phyloP scores from a whole-genome alignment of 495 filamentous ascomycete species.

The Cairneyella variabilis region DNA sequence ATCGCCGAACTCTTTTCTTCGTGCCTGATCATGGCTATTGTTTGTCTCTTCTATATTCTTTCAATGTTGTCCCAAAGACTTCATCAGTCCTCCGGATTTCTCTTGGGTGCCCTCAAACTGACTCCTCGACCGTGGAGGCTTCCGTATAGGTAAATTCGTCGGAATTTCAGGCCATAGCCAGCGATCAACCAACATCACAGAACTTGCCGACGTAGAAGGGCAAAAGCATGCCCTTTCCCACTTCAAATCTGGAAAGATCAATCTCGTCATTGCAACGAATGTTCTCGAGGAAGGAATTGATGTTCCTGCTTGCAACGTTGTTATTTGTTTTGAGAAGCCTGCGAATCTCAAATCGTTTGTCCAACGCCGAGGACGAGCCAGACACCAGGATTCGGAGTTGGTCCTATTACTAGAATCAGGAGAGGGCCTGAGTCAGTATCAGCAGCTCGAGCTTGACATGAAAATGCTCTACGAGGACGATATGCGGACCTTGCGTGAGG shows the following conservation, averaged over 20 bases:
- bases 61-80: too few species aligned
- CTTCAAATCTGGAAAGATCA: slow-evolving; percentile 65
- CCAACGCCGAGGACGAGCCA: slow-evolving; percentile 80
- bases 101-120: too few species aligned
- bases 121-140: slow-evolving; percentile 30
- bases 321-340: slow-evolving; percentile 81
- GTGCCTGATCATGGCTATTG: too few species aligned
- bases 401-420: slow-evolving; percentile 53
- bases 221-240: slow-evolving; percentile 60
- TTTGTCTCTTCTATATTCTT: too few species aligned
- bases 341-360: slow-evolving; percentile 80
- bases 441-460: slow-evolving; percentile 67
- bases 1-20: too few species aligned
- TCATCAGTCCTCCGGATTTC: too few species aligned
- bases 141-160: slow-evolving; percentile 63
- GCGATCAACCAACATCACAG: slow-evolving; percentile 51
- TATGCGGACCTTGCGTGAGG: slow-evolving; percentile 43
- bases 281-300: slow-evolving; percentile 94
- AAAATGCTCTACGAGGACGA: slow-evolving; percentile 70
- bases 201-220: slow-evolving; percentile 51
- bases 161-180: slow-evolving; percentile 57
- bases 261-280: slow-evolving; percentile 78
- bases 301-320: slow-evolving; percentile 76
- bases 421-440: slow-evolving; percentile 47
- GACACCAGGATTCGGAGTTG: slow-evolving; percentile 67